phyloP scores from a whole-genome alignment of 345 rosid species.

The Citropsis articulata region DNA sequence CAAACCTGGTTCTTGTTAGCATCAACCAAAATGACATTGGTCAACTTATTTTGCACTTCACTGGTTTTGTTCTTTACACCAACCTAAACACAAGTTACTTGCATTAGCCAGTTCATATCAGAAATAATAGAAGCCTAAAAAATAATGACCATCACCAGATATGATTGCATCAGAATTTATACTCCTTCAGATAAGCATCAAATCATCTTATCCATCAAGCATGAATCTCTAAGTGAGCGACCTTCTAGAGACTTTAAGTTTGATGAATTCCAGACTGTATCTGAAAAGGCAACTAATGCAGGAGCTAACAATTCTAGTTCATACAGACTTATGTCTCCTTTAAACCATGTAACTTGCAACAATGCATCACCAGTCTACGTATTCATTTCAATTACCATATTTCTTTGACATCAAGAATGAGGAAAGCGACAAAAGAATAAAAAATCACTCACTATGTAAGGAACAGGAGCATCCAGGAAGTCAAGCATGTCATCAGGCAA shows the following conservation, averaged over 20 bases:
- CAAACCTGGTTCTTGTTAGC: constrained; percentile 68
- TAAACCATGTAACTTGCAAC: neutral
- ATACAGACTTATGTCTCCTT: neutral
- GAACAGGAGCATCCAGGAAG: constrained; percentile 95
- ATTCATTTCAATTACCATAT: neutral
- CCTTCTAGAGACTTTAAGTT: neutral
- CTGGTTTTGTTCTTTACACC: constrained; percentile 88
- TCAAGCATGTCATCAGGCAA: constrained; percentile 96
- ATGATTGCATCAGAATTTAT: neutral
- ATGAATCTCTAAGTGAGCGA: neutral
- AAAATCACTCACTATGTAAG: constrained; percentile 71
- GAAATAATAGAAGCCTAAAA: neutral
- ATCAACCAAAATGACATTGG: constrained; percentile 49
- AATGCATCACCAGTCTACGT: neutral
- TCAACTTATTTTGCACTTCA: constrained; percentile 54
- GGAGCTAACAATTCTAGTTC: neutral
- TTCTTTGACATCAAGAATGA: neutral
- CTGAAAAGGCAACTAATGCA: neutral
- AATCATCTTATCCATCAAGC: neutral
- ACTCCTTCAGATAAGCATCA: neutral
- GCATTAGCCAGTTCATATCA: constrained; percentile 6
- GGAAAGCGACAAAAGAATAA: neutral
- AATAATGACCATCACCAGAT: neutral
- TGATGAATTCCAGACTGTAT: neutral
- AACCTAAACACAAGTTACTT: constrained; percentile 47